Conservation (phyloP, 352 stramenopile species). For the Pythium guiyangense region DNA sequence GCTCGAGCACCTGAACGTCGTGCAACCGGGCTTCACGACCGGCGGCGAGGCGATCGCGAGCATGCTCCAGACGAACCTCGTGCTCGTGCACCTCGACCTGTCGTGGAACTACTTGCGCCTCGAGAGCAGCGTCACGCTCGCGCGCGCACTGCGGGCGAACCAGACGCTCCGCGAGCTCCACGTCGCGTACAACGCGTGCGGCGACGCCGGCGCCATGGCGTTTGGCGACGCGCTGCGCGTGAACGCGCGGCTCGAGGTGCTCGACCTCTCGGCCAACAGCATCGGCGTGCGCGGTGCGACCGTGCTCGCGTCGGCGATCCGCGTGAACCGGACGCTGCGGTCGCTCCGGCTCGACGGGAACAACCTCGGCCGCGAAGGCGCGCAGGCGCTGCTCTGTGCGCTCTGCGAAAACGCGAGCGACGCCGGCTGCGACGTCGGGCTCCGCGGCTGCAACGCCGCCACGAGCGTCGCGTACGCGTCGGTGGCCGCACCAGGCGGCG, state of each 20-base stretch:
- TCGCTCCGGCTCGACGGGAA: conserved; percentile 75
- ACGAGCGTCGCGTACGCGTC: conserved; percentile 16
- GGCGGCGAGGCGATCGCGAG: conserved; percentile 86
- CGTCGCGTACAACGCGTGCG: conserved; percentile 74
- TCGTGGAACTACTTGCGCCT: conserved; percentile 89
- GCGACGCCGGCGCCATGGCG: conserved; percentile 66
- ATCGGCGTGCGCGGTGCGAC: conserved; percentile 67
- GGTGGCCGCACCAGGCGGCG: background rate
- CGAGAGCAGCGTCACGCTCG: conserved; percentile 68
- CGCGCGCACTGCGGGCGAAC: conserved; percentile 60
- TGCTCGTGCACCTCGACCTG: conserved; percentile 75
- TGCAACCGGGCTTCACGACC: conserved; percentile 77
- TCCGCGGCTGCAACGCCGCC: conserved; percentile 60
- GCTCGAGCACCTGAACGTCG: conserved; percentile 86
- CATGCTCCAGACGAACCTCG: conserved; percentile 79
- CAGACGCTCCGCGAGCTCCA: conserved; percentile 60
- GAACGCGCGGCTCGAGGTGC: conserved; percentile 54
- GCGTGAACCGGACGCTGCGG: conserved; percentile 50
- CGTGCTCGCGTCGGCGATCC: conserved; percentile 63
- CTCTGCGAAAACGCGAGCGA: conserved; percentile 53
- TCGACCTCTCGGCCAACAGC: conserved; percentile 79
- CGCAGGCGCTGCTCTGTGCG: conserved; percentile 59
- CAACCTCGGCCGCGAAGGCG: conserved; percentile 64
- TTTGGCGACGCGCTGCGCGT: conserved; percentile 64
- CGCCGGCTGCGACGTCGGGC: conserved; percentile 46